Conservation (phyloP, 306 rosid genomes). For the Fragaria ananassa region DNA sequence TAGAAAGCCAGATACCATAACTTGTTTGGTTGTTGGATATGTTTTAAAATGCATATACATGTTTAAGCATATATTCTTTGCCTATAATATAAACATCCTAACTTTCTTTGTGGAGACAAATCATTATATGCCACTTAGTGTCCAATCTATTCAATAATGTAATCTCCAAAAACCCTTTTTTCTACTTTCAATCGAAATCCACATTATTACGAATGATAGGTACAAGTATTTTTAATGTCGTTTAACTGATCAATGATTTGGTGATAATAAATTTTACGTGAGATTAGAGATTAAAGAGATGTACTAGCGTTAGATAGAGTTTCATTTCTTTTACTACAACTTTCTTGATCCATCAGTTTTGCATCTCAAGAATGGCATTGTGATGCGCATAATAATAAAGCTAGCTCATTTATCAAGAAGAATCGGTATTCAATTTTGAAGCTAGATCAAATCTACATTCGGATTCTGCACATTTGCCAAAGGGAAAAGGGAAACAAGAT, state of each 20-base stretch:
- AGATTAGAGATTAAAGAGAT: too few species aligned
- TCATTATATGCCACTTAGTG: conserved; percentile 12
- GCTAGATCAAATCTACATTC: not conserved
- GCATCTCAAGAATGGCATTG: not conserved
- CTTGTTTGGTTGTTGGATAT: conserved; percentile 1
- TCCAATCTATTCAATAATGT: conserved; percentile 1
- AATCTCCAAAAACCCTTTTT: not conserved
- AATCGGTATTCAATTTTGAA: not conserved
- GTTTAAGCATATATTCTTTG: conserved; percentile 9
- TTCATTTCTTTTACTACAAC: too few species aligned
- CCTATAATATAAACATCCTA: not conserved
- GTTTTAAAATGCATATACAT: not conserved
- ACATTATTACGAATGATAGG: not conserved
- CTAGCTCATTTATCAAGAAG: not conserved
- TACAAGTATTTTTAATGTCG: not conserved
- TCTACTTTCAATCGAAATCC: not conserved
- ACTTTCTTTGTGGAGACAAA: conserved; percentile 10
- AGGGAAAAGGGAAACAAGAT: not conserved
- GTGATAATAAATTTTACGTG: too few species aligned
- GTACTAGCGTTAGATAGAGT: too few species aligned
- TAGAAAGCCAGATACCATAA: not conserved
- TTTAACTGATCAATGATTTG: not conserved
- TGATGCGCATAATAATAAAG: not conserved
- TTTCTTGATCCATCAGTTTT: not conserved
- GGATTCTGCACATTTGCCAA: conserved; percentile 6